A percentile compares a stretch with the other conserved stretches of the same genome.
phyloP scores from a whole-genome alignment of 2,329 filamentous ascomycete genomes.

The Botrytis squamosa region DNA sequence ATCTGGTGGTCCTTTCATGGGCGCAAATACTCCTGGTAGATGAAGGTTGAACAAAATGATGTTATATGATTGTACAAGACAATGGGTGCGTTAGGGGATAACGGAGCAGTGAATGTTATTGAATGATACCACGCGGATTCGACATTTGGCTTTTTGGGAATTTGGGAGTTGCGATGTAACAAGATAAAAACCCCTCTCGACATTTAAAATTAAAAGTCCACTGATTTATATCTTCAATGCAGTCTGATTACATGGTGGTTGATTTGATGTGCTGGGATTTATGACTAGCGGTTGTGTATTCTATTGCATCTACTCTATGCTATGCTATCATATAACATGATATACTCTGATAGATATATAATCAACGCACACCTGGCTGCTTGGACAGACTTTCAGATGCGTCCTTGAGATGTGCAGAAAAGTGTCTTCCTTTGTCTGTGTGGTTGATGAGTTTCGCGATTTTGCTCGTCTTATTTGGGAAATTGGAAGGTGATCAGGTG shows the following conservation, averaged over 20 bases:
- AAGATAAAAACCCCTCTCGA: background rate
- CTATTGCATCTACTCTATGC: background rate
- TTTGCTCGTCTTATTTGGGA: background rate
- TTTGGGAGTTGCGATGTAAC: background rate
- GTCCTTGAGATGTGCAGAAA: background rate
- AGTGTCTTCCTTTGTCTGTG: background rate
- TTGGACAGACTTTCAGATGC: background rate
- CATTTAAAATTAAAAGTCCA: background rate
- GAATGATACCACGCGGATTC: background rate
- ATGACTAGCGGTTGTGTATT: background rate
- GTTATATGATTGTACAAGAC: background rate
- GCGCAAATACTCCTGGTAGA: slow-evolving; percentile 38
- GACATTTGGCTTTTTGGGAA: background rate
- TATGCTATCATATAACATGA: background rate
- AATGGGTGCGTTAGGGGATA: background rate
- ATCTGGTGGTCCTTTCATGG: slow-evolving; percentile 39
- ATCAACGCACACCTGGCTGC: background rate
- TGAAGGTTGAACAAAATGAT: slow-evolving; percentile 22
- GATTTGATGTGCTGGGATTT: background rate
- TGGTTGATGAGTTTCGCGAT: background rate
- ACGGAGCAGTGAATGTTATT: background rate
- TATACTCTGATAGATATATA: background rate
- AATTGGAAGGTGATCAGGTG: background rate
- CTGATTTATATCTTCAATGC: background rate
- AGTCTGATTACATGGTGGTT: background rate